Conservation (phyloP, 345 rosid species). For the Salix suchowensis region DNA sequence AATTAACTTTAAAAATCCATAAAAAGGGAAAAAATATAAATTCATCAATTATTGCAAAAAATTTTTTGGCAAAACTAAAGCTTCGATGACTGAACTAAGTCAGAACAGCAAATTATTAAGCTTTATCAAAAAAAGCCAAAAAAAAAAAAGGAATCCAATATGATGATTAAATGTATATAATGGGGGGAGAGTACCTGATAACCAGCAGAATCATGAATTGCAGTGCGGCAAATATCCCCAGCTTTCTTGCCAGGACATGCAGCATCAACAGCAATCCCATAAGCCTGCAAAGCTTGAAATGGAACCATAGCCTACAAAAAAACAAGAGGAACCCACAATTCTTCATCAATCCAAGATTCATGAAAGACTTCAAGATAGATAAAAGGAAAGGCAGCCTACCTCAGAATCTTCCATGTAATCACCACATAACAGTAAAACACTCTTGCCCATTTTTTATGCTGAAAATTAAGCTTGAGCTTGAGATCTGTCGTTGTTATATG, state of each 20-base stretch:
- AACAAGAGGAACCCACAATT: not conserved
- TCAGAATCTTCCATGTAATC: conserved; percentile 81
- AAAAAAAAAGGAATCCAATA: too few relatives aligned
- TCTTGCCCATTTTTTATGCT: conserved; percentile 3
- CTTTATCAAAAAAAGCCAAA: too few relatives aligned
- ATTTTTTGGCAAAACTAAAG: too few relatives aligned
- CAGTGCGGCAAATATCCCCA: conserved; percentile 76
- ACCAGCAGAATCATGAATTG: conserved; percentile 46
- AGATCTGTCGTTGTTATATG: too few relatives aligned
- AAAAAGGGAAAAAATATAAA: too few relatives aligned
- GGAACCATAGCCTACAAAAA: conserved; percentile 81
- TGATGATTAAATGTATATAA: not conserved
- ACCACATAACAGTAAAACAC: conserved; percentile 60
- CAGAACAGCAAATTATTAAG: too few relatives aligned
- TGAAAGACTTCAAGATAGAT: not conserved
- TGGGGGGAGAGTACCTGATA: conserved; percentile 53
- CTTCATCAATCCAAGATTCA: not conserved
- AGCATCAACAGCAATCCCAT: conserved; percentile 62
- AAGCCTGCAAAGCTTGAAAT: conserved; percentile 75
- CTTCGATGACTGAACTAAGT: too few relatives aligned
- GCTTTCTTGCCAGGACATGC: conserved; percentile 81
- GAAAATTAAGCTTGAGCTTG: too few relatives aligned
- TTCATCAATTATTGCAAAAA: too few relatives aligned
- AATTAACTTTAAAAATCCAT: too few relatives aligned
- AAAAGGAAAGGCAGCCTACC: conserved; percentile 23